Base-by-base conservation (phyloP, 192 early-diverging fungal species). In the Coemansia interrupta region DNA sequence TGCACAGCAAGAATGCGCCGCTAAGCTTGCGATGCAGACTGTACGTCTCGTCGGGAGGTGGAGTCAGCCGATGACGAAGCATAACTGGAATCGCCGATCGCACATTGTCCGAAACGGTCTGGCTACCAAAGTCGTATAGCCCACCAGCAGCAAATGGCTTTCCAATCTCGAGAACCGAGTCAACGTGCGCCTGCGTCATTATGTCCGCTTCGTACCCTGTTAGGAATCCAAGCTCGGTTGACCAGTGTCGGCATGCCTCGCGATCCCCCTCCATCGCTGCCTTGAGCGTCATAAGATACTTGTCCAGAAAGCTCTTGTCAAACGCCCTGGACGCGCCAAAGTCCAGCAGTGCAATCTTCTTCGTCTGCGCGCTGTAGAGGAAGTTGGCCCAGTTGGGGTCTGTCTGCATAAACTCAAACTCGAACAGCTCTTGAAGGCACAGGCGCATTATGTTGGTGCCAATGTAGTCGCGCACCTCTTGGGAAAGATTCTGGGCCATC, bases 371-470 rank as follows among this genome's bases (percentile, higher is more conserved):
- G 58, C 93, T 87, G 65, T 94, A 99, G 51, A 99, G 73, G 68
- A 99, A 99, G 71, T 99, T 99, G 50, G 90, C 86, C 96, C 96
- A 99, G 68, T 99, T 99, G 2, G 96, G 96, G 72, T 99, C 96
- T 6, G 96, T 99, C 72, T 99, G 96, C 96, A 99, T 99, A 70
- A 90, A 96, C 57, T 85, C 80, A 73, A 92, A 97, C 47, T 87
- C 84, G 67, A 96, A 97, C 41, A 99, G 74, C 65, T 99, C 95
- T 39, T 83, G 76, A 41, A 99, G 80, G 68, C 90, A 93, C 8
- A 99, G 86, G 3, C 82, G 67, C 50, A 99, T 76, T 19, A 97
- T 72, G 12, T 71, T 73, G n/a, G 81, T 80, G 2, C 89, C 91
- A 10, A 99, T 84, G 76, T 87, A 72, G 60, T 84, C 66, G 22